These are phyloP conservation scores for Wallacemonas sp. DNA, from an alignment of 208 protist species.

Conservation along the genomic window DNA sequence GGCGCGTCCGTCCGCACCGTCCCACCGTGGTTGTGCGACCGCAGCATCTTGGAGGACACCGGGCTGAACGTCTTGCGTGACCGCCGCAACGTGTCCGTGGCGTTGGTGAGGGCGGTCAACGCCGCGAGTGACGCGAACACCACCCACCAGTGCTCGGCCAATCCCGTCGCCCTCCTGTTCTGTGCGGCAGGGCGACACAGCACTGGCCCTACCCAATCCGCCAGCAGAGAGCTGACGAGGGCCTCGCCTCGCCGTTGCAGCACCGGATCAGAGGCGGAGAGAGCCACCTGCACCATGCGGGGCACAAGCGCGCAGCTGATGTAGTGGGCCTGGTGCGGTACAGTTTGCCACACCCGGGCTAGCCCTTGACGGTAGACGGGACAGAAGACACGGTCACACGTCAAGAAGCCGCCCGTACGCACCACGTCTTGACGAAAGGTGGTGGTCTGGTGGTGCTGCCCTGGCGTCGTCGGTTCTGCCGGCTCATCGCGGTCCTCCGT, in stretches of 20 bases:
- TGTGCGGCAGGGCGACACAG: no score
- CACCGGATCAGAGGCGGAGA: neutral
- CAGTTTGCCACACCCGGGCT: conserved; percentile 12
- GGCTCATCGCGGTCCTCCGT: no score
- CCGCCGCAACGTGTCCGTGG: conserved; percentile 16
- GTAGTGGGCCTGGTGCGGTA: conserved; percentile 20
- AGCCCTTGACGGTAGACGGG: conserved; percentile 21
- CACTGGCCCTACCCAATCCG: conserved; percentile 28
- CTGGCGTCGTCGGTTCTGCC: neutral
- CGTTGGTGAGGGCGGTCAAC: conserved; percentile 12
- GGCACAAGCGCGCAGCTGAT: conserved; percentile 44
- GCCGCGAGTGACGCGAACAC: conserved; percentile 21
- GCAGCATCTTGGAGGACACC: neutral
- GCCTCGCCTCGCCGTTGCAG: neutral
- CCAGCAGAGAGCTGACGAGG: neutral
- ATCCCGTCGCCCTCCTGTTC: no score
- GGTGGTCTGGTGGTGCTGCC: neutral
- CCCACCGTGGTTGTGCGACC: no score
- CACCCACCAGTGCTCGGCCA: neutral
- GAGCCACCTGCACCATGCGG: conserved; percentile 47
- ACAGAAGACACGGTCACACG: neutral
- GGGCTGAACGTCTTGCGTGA: neutral
- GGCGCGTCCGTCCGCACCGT: neutral
- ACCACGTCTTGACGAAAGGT: neutral
- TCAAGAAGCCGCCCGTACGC: conserved; percentile 3